phyloP scores from a whole-genome alignment of 164 flowering plant species.

The Stephania cephalantha region DNA sequence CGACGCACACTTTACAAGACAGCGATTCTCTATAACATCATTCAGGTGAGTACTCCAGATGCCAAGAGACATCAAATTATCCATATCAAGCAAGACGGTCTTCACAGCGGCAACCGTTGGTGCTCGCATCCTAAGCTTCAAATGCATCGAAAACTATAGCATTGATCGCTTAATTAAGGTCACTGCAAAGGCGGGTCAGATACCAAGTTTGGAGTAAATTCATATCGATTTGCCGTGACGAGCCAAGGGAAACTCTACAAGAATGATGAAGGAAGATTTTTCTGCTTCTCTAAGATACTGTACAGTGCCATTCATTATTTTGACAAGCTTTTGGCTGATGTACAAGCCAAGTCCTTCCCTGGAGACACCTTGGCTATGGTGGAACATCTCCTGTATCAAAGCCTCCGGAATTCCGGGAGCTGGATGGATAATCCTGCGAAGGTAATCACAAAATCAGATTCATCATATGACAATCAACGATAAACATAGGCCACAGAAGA shows the following conservation, averaged over 20 bases:
- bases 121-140: neutral
- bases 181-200: neutral
- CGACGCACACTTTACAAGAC: no score
- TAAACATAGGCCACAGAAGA: neutral
- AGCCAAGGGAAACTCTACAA: conserved; percentile 61
- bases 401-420: conserved; percentile 82
- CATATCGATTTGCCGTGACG: neutral
- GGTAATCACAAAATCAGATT: conserved; percentile 1
- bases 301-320: conserved; percentile 75
- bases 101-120: neutral
- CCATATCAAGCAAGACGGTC: neutral
- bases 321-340: conserved; percentile 76
- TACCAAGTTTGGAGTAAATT: neutral
- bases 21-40: neutral
- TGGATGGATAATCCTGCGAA: conserved; percentile 65
- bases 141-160: neutral
- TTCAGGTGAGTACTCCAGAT: neutral
- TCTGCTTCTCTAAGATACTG: conserved; percentile 73
- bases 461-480: neutral
- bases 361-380: conserved; percentile 41
- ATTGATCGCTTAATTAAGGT: neutral
- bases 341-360: conserved; percentile 75
- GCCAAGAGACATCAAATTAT: neutral
- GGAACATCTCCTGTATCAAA: conserved; percentile 75
- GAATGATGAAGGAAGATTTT: conserved; percentile 55